Base-by-base conservation (phyloP, 2,329 filamentous ascomycete species). In the Chaetomiaceae sp. region DNA sequence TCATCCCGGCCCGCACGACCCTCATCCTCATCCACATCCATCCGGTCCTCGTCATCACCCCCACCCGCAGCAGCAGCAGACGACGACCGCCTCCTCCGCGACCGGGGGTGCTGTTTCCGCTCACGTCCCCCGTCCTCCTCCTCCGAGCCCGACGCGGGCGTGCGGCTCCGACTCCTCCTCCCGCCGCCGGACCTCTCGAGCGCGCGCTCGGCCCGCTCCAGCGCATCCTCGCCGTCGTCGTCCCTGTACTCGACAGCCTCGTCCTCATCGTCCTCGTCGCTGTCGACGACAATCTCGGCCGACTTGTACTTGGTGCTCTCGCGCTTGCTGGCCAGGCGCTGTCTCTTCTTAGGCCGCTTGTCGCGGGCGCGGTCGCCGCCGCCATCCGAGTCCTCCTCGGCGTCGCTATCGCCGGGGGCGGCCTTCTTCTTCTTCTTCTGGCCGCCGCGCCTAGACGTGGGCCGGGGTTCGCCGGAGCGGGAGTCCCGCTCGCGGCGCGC, bases 271-370 rank as follows among this genome's bases (percentile, higher is more conserved):
- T 53, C 49, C 34, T 59, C 81, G 57, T 87, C 85, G 54, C 85
- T 89, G 56, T 92, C 87, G 39, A 89, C 85, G 23, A 96, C 83
- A 55, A 90, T 81, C 68, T 95, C 90, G 2, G 80, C 83, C 44
- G 86, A 91, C 77, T 96, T 96, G 76, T 81, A 95, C 69, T 95
- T 95, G 66, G 38, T 68, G 54, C 70, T 72, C 57, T 81, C 76
- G 54, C 71, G 77, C 57, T 71, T 70, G 57, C 69, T 69, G 14
- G 70, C 76, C 62, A 78, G 76, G 53, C 72, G 77, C 50, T 80
- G 77, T 62, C 80, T 82, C 67, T 85, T 86, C 65, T 82, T 83
- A 19, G 78, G 77, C 51, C 77, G 73, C 13, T 19, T 30, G 35
- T 20, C 17, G 52, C 75, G 73, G 40, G 25, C 25, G 6, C 73